Conservation (phyloP, 345 rosid genomes). For the Eucalyptus grandis region DNA sequence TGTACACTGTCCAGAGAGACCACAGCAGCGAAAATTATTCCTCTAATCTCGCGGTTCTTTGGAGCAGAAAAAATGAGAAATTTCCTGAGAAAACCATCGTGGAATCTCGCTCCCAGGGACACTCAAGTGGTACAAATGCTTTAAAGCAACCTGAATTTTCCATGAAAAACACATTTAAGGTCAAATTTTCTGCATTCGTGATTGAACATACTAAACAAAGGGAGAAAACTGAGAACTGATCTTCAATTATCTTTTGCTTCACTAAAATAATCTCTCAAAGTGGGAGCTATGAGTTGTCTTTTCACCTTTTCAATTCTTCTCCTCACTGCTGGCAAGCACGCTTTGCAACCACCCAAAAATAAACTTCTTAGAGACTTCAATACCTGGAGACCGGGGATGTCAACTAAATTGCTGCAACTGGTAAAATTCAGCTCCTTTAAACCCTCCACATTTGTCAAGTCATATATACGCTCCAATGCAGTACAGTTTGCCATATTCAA, state of each 20-base stretch:
- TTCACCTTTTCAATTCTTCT: constrained; percentile 31
- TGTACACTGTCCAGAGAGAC: constrained; percentile 24
- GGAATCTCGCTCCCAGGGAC: constrained; percentile 57
- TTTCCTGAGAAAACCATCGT: constrained; percentile 33
- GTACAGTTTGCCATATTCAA: too few relatives aligned
- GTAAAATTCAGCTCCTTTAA: too few relatives aligned
- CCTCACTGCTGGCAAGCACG: constrained; percentile 12
- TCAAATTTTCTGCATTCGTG: neutral
- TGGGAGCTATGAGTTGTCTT: neutral
- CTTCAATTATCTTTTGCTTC: neutral
- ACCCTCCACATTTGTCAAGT: too few relatives aligned
- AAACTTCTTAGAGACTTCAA: too few relatives aligned
- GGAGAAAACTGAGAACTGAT: neutral
- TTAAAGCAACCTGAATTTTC: constrained; percentile 23
- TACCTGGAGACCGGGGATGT: too few relatives aligned
- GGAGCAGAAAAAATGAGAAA: constrained; percentile 13
- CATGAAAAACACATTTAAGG: neutral
- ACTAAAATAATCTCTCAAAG: neutral
- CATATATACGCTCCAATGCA: too few relatives aligned
- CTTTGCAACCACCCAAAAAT: constrained; percentile 21
- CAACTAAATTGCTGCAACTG: too few relatives aligned
- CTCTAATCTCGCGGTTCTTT: constrained; percentile 22
- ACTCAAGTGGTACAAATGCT: constrained; percentile 22
- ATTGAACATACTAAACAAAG: neutral
- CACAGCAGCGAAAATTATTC: constrained; percentile 32